A percentile compares a stretch with the other conserved stretches of the same genome.
Conservation (phyloP, 257 asterid genomes). For the Primulina tabacum region DNA sequence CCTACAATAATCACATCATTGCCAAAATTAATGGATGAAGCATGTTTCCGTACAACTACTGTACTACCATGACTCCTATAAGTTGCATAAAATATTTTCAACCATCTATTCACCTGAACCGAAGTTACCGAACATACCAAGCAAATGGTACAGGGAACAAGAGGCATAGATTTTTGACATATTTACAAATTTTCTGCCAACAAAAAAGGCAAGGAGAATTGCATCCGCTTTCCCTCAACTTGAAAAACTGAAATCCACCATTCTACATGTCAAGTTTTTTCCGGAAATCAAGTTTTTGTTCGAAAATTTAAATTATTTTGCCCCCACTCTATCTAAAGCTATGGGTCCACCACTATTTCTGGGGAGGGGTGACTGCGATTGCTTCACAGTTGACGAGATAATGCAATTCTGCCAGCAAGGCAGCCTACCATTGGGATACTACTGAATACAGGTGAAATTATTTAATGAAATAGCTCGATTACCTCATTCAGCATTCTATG, state of each 20-base stretch:
- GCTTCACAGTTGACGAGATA: not conserved
- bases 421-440: not conserved
- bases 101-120: not conserved
- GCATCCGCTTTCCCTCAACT: not conserved
- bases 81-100: not conserved
- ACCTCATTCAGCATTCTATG: constrained; percentile 87
- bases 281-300: not conserved
- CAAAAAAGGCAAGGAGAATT: not conserved
- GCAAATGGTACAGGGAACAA: not conserved
- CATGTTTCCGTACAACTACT: not conserved
- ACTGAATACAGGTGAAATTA: not conserved
- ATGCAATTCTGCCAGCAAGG: not conserved
- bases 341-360: not conserved
- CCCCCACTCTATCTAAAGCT: not conserved
- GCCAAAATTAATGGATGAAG: constrained; percentile 2
- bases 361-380: not conserved
- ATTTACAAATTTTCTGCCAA: not conserved
- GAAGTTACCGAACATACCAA: not conserved
- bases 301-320: too few relatives aligned
- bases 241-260: not conserved
- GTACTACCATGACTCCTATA: not conserved
- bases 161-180: not conserved
- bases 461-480: not conserved
- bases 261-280: not conserved
- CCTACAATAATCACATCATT: constrained; percentile 27